Evolutionary conservation across 306 rosid genomes (phyloP), one percentile per base, ranked within the genome.

Genomic region (Malus sylvestris): DNA sequence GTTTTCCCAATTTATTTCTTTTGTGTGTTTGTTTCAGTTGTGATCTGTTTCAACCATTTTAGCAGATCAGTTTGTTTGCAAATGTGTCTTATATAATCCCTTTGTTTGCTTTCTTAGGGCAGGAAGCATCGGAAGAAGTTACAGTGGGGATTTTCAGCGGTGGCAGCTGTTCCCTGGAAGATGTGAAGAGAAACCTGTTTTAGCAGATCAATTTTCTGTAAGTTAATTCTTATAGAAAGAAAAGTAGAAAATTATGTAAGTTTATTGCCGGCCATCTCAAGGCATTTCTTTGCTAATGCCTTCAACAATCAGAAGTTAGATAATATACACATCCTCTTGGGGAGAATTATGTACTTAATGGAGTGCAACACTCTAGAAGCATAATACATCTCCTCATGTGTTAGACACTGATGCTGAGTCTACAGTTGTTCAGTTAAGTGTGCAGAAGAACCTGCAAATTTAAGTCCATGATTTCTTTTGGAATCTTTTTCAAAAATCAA

Each of bases 101-200:
- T 68, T 76, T 70, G 29, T 68, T 76, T 63, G 52, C 32, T 51
- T 59, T 71, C 76, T 55, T 86, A 94, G 98, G 68, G 82, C 90
- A 33, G 98, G 98, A 89, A 91, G 95, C 89, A 94, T 94, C 38
- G 98, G 97, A 52, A 90, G 97, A 89, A 86, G 95, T 84, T 87
- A 81, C 73, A 83, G 70, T 82, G 98, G 98, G 40, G 93, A 91
- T 68, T 94, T 94, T 86, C 97, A 94, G 87, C 91, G 98, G 40
- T 94, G 89, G 96, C 97, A 94, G 79, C 80, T 94, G 60, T 89
- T 87, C 81, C 94, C 97, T n/a, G 75, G 49, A 76, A 65, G 5
- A 60, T 94, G 95, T 61, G 90, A 94, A 84, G 98, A 91, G 63
- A 92, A 89, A 76, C 95, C 98, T 59, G 85, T 91, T 86, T 84